A percentile compares a stretch with the other conserved stretches of the same genome.
These are phyloP conservation scores for Phytophthora melonis DNA, from an alignment of 352 stramenopile genomes.

Conservation along the genomic window DNA sequence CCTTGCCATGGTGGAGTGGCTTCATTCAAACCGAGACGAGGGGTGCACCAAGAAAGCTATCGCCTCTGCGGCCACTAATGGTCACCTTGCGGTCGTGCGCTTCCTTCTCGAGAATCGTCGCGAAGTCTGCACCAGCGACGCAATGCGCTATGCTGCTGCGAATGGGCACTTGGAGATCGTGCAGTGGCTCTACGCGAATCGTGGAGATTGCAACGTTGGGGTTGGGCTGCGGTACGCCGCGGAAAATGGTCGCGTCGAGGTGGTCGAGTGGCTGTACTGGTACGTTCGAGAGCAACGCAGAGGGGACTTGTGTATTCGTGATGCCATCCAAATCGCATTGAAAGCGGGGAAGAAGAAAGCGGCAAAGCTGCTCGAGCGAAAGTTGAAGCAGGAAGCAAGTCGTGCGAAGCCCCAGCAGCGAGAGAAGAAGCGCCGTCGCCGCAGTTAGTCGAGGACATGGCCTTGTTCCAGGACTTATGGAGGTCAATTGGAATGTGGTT, in stretches of 20 bases:
- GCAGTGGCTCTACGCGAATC: slow-evolving; percentile 25
- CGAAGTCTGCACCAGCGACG: slow-evolving; percentile 25
- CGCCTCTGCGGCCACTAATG: slow-evolving; percentile 11
- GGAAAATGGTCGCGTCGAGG: slow-evolving; percentile 14
- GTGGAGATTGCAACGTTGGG: slow-evolving; percentile 18
- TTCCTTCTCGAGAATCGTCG: slow-evolving; percentile 31
- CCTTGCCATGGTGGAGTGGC: slow-evolving; percentile 24
- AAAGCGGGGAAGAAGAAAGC: slow-evolving; percentile 17
- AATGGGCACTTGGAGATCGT: slow-evolving; percentile 26
- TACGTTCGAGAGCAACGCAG: slow-evolving; percentile 27
- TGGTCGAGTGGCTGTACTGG: slow-evolving; percentile 33
- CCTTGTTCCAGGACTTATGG: background rate
- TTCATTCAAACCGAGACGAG: slow-evolving; percentile 15
- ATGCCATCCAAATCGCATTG: slow-evolving; percentile 18
- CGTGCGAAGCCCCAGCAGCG: background rate
- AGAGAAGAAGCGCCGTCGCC: slow-evolving; percentile 19
- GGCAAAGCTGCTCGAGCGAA: slow-evolving; percentile 9
- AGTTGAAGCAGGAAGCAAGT: slow-evolving; percentile 19
- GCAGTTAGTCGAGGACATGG: background rate
- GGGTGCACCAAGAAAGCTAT: slow-evolving; percentile 22
- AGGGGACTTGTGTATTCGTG: slow-evolving; percentile 17
- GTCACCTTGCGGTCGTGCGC: slow-evolving; percentile 21
- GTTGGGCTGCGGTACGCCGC: slow-evolving; percentile 22
- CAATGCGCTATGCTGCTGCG: slow-evolving; percentile 20
- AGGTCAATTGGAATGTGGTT: background rate